Evolutionary conservation across 371 early-diverging fungal genomes (phyloP).

Genomic region (Chytridium lagenaria): DNA sequence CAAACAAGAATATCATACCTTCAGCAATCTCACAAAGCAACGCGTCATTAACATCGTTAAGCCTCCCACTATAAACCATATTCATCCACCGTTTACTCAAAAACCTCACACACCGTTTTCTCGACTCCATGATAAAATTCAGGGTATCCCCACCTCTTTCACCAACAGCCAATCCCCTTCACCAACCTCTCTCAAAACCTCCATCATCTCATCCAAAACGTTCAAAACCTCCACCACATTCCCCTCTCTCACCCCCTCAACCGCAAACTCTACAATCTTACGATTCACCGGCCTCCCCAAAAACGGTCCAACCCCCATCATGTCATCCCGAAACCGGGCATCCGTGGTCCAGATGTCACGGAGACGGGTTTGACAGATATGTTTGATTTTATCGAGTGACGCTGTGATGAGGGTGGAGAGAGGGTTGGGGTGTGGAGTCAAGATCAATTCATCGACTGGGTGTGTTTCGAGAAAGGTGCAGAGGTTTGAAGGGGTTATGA

Average conservation of each 20-base stretch:
- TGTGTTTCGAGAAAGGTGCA: neutral
- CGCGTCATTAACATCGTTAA: neutral
- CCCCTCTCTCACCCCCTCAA: neutral
- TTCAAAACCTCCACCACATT: neutral
- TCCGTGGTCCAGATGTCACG: neutral
- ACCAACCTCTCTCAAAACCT: neutral
- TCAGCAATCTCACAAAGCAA: neutral
- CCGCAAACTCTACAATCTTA: neutral
- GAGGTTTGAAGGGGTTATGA: neutral
- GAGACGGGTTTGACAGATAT: neutral
- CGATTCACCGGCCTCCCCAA: neutral
- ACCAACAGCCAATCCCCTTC: neutral
- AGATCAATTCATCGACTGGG: neutral
- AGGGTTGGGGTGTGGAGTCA: neutral
- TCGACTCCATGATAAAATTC: neutral
- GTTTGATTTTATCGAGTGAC: neutral
- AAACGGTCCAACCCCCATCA: neutral
- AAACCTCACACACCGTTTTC: neutral
- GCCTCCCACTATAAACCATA: neutral
- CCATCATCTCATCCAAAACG: neutral
- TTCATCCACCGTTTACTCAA: slow-evolving; percentile 5
- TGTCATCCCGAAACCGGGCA: neutral
- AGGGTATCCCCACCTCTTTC: neutral
- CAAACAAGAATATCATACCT: no score
- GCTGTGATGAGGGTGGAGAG: neutral